phyloP scores from a whole-genome alignment of 352 stramenopile species.

The Globisporangium sylvaticum region DNA sequence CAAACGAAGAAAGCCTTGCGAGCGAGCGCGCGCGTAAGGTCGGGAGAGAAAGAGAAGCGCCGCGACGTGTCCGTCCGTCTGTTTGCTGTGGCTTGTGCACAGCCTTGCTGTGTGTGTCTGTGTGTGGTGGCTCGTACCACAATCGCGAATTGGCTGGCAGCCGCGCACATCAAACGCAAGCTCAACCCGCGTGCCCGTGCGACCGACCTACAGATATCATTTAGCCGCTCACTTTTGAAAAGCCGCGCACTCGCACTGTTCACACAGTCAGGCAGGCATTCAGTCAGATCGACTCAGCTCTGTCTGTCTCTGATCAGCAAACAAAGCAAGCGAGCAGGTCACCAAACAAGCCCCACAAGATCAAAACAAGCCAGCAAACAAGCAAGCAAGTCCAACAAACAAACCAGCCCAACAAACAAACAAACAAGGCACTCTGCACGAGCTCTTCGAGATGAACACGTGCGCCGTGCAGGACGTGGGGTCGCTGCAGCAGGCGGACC shows the following conservation, averaged over 20 bases:
- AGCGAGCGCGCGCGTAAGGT: background rate
- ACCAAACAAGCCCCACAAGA: background rate
- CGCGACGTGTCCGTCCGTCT: background rate
- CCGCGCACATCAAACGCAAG: background rate
- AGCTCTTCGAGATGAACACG: slow-evolving; percentile 45
- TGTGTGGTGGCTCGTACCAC: background rate
- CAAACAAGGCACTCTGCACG: background rate
- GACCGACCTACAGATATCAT: background rate
- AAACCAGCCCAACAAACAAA: background rate
- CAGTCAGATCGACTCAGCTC: background rate
- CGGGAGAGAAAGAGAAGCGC: background rate
- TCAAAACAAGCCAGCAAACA: background rate
- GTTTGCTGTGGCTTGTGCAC: background rate
- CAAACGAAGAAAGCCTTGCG: slow-evolving; percentile 9
- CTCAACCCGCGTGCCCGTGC: background rate
- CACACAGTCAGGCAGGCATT: background rate
- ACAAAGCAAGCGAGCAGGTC: background rate
- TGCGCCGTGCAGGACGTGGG: slow-evolving; percentile 53
- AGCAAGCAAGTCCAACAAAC: background rate
- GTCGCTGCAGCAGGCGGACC: slow-evolving; percentile 55
- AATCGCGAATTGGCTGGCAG: background rate
- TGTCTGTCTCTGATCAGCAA: slow-evolving; percentile 2
- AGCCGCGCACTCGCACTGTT: background rate
- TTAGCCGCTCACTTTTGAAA: background rate
- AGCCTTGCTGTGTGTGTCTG: background rate